phyloP scores from a whole-genome alignment of 257 asterid genomes.

The Penstemon davidsonii region DNA sequence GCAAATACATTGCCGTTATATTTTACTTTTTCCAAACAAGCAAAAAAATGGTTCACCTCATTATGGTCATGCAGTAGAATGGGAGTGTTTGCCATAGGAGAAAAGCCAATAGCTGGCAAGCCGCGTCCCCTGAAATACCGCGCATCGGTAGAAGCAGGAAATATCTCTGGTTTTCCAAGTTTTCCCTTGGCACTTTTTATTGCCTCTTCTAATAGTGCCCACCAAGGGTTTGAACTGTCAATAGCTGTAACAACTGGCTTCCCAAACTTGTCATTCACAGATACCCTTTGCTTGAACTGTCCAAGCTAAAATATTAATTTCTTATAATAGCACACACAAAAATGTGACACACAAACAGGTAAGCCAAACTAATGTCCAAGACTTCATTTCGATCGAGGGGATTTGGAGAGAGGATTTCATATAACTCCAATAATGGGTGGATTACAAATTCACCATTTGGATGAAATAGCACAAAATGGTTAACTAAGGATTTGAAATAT shows the following conservation, averaged over 20 bases:
- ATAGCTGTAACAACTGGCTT: conserved; percentile 61
- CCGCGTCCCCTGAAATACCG: conserved; percentile 75
- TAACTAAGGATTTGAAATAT: no score
- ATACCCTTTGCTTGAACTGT: conserved; percentile 72
- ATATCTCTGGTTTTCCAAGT: conserved; percentile 78
- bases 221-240: conserved; percentile 90
- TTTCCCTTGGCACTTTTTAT: conserved; percentile 61
- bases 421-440: no score
- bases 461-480: no score
- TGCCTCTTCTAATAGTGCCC: conserved; percentile 73
- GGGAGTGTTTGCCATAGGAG: conserved; percentile 98
- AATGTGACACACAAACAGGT: neutral
- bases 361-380: neutral
- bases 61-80: conserved; percentile 95
- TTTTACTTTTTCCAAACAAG: no score
- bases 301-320: conserved; percentile 33
- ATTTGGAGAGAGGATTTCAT: no score
- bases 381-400: no score
- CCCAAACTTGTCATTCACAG: conserved; percentile 58
- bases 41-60: conserved; percentile 55
- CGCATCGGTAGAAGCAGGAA: conserved; percentile 95
- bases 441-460: no score
- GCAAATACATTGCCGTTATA: neutral
- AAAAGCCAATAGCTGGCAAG: conserved; percentile 89
- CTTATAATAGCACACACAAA: neutral